Evolutionary conservation across 2,329 filamentous ascomycete species (phyloP).

Genomic region (Penicillium sp.): DNA sequence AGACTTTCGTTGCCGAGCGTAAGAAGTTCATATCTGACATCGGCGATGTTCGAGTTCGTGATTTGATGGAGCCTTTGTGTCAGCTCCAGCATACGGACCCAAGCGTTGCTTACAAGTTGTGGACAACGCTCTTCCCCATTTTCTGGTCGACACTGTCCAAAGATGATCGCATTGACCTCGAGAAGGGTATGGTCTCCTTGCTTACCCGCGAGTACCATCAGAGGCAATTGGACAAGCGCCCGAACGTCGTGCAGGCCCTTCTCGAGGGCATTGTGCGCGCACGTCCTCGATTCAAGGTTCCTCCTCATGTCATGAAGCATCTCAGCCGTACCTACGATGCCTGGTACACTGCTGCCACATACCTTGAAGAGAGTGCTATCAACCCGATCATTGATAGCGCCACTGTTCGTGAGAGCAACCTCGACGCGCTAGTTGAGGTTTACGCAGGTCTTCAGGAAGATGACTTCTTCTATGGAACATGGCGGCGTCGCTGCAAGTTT

Average conservation of each 20-base stretch:
- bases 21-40: constrained; percentile 78
- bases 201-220: constrained; percentile 94
- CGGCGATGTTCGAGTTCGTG: constrained; percentile 77
- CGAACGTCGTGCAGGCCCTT: constrained; percentile 90
- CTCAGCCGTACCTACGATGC: constrained; percentile 89
- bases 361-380: constrained; percentile 84
- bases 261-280: constrained; percentile 81
- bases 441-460: constrained; percentile 90
- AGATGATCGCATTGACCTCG: constrained; percentile 84
- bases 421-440: constrained; percentile 90
- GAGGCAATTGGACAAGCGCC: constrained; percentile 86
- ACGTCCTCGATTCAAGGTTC: constrained; percentile 82
- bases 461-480: constrained; percentile 95
- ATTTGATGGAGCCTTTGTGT: constrained; percentile 81
- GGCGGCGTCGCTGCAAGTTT: constrained; percentile 90
- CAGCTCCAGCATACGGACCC: constrained; percentile 89
- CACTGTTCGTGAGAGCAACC: constrained; percentile 82
- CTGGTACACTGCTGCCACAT: constrained; percentile 91
- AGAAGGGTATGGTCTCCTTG: constrained; percentile 83
- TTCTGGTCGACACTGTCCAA: constrained; percentile 84
- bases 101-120: constrained; percentile 78
- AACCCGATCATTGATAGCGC: constrained; percentile 78
- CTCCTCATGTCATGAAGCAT: constrained; percentile 93
- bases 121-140: constrained; percentile 85
- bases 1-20: constrained; percentile 70